Evolutionary conservation across 768 basidiomycete species (phyloP).

Genomic region (Tricholoma terreum): DNA sequence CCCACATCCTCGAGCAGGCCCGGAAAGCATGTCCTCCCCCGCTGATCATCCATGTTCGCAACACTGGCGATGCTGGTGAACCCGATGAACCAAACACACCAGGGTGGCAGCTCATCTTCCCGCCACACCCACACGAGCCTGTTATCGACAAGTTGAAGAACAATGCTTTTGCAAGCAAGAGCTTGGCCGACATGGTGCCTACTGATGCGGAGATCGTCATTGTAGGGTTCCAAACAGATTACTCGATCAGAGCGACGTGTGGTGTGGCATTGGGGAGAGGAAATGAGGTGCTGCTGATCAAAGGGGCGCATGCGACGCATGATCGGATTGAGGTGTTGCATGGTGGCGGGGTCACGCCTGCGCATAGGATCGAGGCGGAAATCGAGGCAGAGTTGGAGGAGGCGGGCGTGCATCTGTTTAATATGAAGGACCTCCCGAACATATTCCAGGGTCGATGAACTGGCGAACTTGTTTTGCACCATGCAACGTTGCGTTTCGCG

Average conservation of each 20-base stretch:
- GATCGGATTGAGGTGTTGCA: slow-evolving; percentile 63
- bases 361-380: slow-evolving; percentile 50
- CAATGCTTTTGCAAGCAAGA: slow-evolving; percentile 66
- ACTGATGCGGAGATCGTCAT: slow-evolving; percentile 60
- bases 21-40: slow-evolving; percentile 47
- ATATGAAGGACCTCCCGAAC: slow-evolving; percentile 61
- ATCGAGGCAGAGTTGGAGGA: slow-evolving; percentile 68
- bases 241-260: slow-evolving; percentile 58
- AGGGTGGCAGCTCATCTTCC: slow-evolving; percentile 63
- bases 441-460: slow-evolving; percentile 55
- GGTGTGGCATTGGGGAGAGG: slow-evolving; percentile 58
- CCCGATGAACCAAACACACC: slow-evolving; percentile 52
- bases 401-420: slow-evolving; percentile 60
- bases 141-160: slow-evolving; percentile 67
- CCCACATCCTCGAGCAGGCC: slow-evolving; percentile 45
- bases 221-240: slow-evolving; percentile 68
- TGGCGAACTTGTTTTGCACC: too few relatives aligned
- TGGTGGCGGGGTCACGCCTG: slow-evolving; percentile 52
- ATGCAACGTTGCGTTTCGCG: background rate
- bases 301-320: slow-evolving; percentile 65
- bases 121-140: slow-evolving; percentile 46
- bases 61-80: slow-evolving; percentile 58
- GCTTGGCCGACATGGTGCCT: slow-evolving; percentile 46
- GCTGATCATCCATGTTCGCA: slow-evolving; percentile 66
- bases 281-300: slow-evolving; percentile 62